These are phyloP conservation scores for Blastomyces parvus DNA, from an alignment of 2,329 filamentous ascomycete genomes.

Conservation along the genomic window DNA sequence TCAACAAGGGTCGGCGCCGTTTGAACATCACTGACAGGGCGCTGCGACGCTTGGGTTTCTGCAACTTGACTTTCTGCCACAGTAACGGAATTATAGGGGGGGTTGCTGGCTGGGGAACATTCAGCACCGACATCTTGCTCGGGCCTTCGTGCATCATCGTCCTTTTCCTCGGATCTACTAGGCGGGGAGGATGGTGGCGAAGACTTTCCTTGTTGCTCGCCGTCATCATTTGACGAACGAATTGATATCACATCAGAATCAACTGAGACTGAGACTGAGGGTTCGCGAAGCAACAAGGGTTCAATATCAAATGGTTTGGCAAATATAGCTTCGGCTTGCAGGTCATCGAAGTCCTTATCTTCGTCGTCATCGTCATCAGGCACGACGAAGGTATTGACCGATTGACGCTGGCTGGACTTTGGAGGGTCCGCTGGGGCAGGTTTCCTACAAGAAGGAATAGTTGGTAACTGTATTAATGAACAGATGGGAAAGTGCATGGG, in stretches of 20 bases:
- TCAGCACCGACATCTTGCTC: not conserved
- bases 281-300: not conserved
- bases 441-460: not conserved
- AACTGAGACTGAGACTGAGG: not conserved
- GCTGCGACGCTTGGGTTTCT: not conserved
- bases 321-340: not conserved
- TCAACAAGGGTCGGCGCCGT: conserved; percentile 4
- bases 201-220: not conserved
- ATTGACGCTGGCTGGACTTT: conserved; percentile 9
- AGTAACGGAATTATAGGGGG: not conserved
- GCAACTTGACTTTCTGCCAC: not conserved
- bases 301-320: conserved; percentile 1
- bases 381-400: conserved; percentile 33
- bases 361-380: conserved; percentile 30
- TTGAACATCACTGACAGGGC: not conserved
- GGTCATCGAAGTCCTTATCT: conserved; percentile 8
- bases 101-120: not conserved
- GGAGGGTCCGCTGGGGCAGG: not conserved
- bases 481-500: not conserved
- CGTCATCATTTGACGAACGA: not conserved
- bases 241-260: not conserved
- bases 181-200: not conserved
- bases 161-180: not conserved
- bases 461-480: conserved; percentile 9
- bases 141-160: not conserved